phyloP scores from a whole-genome alignment of 208 protist species.

The Porcisia deanei region DNA sequence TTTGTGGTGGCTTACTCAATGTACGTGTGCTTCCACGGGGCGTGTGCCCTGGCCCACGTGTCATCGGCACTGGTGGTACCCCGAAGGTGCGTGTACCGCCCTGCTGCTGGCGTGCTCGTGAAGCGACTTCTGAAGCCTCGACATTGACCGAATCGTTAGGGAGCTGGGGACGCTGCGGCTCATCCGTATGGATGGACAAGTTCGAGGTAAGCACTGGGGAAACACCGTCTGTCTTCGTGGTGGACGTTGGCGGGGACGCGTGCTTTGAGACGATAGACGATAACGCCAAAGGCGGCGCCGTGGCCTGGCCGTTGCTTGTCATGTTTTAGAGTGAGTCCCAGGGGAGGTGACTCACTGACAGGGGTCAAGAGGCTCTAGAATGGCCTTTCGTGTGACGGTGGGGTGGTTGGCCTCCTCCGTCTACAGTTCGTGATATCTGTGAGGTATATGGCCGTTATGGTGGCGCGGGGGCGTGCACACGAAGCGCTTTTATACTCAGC shows the following conservation, averaged over 20 bases:
- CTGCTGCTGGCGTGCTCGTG: neutral
- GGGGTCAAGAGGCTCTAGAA: neutral
- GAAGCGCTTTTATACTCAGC: neutral
- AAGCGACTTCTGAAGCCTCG: neutral
- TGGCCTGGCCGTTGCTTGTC: neutral
- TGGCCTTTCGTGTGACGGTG: neutral
- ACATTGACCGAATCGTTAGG: neutral
- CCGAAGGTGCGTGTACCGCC: neutral
- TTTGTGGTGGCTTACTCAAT: slow-evolving; percentile 19
- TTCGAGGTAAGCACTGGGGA: neutral
- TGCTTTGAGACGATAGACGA: neutral
- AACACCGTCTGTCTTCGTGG: neutral
- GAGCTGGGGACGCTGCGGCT: neutral
- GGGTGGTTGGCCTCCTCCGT: neutral
- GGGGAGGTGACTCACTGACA: neutral
- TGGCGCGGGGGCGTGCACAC: neutral
- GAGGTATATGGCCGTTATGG: neutral
- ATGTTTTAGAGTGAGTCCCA: neutral
- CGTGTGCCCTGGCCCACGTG: slow-evolving; percentile 46
- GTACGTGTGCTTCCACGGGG: slow-evolving; percentile 26
- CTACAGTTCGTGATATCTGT: neutral
- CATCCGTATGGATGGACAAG: neutral
- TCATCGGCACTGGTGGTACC: slow-evolving; percentile 44
- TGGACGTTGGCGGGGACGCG: neutral
- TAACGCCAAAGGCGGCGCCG: neutral